Evolutionary conservation across 1,284 basidiomycete genomes (phyloP), one percentile per base, ranked within the genome.

Genomic region (Amylostereum areolatum): DNA sequence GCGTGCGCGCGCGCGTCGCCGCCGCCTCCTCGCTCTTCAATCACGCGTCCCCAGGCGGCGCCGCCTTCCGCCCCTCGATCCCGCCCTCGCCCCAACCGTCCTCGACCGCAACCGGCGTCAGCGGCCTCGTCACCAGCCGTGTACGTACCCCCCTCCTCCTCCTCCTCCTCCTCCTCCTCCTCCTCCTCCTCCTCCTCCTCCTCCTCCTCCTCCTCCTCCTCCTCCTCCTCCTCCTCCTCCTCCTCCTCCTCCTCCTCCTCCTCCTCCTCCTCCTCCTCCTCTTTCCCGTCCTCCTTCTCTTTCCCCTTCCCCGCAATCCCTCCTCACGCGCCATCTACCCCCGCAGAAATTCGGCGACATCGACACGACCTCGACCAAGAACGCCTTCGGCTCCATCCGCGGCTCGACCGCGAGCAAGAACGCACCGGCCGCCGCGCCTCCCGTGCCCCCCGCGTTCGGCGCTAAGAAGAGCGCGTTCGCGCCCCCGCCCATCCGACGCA

Each of bases 281-380:
- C 24, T 12, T 35, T 12, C 33, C n/a, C 6, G 36, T n/a, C 43
- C 24, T 24, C 34, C 5, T 30, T 11, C 46, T 8, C 28, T 2
- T 10, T 36, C 29, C n/a, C n/a, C 24, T 43, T 11, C 33, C 39
- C 4, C 10, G 27, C 11, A 45, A 47, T 31, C 41, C 43, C 31
- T 39, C 41, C 9, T 32, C 41, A 25, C 2, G 45, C 46, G n/a
- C 36, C 29, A 27, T 45, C 29, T n/a, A 30, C 27, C 24, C 10
- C 31, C 34, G 39, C 57, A 83, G 81, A 76, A 70, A 73, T 73
- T 83, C 50, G 80, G 80, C 27, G 73, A 78, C 57, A 69, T 83
- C 9, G 79, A 83, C 60, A 73, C 74, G 35, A 71, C 77, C 0
- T 82, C 81, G 3, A 62, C 70, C 11, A 74, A 71, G 56, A 70